These are phyloP conservation scores for Russula compacta DNA, from an alignment of 768 basidiomycete species.

Conservation along the genomic window DNA sequence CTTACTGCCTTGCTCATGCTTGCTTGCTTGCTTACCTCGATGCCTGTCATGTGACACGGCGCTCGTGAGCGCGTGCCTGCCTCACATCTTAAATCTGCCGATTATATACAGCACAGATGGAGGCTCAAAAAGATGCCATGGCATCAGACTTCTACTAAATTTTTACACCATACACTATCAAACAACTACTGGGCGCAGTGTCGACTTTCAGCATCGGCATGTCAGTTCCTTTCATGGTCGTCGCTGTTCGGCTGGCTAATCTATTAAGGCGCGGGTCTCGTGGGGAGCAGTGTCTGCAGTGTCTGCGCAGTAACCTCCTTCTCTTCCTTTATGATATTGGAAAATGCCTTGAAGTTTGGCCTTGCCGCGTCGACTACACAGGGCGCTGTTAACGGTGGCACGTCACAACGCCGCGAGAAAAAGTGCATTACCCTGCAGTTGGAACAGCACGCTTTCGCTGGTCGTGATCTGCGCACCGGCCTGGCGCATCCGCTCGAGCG, in stretches of 20 bases:
- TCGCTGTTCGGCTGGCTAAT: not conserved
- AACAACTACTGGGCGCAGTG: no score
- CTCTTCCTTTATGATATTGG: slow-evolving; percentile 66
- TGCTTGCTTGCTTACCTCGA: no score
- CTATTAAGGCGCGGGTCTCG: not conserved
- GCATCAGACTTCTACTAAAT: not conserved
- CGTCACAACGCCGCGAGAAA: slow-evolving; percentile 2
- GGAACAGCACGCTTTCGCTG: slow-evolving; percentile 73
- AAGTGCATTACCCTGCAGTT: slow-evolving; percentile 51
- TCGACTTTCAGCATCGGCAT: no score
- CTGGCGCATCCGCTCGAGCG: slow-evolving; percentile 57
- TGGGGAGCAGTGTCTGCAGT: slow-evolving; percentile 27
- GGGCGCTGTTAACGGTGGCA: slow-evolving; percentile 14
- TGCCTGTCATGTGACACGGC: not conserved
- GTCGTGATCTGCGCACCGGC: slow-evolving; percentile 73
- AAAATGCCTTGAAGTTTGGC: slow-evolving; percentile 64
- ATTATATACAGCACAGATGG: no score
- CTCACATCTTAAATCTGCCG: not conserved
- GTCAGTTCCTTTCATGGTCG: no score
- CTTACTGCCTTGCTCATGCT: no score
- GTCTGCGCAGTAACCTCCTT: slow-evolving; percentile 48
- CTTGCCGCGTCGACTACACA: slow-evolving; percentile 47
- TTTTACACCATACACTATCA: not conserved
- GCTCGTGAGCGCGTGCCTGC: no score
- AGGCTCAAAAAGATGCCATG: no score